Conservation (phyloP, 2,329 filamentous ascomycete species). For the Aspergillus sp. region DNA sequence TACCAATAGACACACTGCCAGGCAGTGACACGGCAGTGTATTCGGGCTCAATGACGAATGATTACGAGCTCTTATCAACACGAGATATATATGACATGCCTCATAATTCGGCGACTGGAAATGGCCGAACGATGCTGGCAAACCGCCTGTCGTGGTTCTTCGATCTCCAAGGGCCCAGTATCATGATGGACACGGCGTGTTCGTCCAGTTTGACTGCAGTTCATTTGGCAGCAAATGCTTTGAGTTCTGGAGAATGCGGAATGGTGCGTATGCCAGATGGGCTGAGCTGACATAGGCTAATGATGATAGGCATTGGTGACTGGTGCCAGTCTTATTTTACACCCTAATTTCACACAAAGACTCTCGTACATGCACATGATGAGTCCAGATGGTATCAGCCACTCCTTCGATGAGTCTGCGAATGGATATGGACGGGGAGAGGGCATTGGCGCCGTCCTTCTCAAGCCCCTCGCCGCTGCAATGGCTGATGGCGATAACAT, state of each 20-base stretch:
- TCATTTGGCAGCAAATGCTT: constrained; percentile 19
- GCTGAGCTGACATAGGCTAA: too few species aligned
- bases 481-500: constrained; percentile 31
- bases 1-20: constrained; percentile 19
- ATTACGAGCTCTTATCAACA: constrained; percentile 18
- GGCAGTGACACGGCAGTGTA: constrained; percentile 19
- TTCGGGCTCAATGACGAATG: constrained; percentile 14
- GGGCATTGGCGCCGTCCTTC: constrained; percentile 26
- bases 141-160: constrained; percentile 27
- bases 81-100: constrained; percentile 18
- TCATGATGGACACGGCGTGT: constrained; percentile 25
- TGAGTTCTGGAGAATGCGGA: constrained; percentile 19
- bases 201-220: constrained; percentile 21
- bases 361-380: constrained; percentile 24
- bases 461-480: constrained; percentile 30
- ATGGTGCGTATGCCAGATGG: constrained; percentile 18
- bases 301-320: constrained; percentile 14
- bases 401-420: constrained; percentile 21
- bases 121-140: constrained; percentile 14
- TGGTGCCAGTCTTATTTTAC: constrained; percentile 22
- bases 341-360: not conserved
- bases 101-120: constrained; percentile 16
- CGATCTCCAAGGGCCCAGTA: constrained; percentile 21
- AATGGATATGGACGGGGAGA: constrained; percentile 32
- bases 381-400: constrained; percentile 40